Evolutionary conservation across 2,329 filamentous ascomycete genomes (phyloP).

Genomic region (Cladosporium sp.): DNA sequence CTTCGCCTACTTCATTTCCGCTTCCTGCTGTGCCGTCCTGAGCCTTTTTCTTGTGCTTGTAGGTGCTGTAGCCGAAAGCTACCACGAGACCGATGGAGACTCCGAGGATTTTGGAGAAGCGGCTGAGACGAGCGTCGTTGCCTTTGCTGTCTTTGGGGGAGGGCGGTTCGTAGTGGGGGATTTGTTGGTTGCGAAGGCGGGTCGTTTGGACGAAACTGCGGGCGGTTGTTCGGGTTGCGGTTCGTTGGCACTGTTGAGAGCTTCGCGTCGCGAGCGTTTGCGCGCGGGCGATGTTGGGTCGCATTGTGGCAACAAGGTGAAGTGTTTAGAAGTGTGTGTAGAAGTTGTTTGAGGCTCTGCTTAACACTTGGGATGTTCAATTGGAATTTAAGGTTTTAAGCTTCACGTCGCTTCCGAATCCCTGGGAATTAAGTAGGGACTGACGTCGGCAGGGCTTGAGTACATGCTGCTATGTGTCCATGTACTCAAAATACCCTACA

Average conservation of each 20-base stretch:
- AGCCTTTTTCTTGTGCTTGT: constrained; percentile 9
- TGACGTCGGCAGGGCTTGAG: too few relatives aligned
- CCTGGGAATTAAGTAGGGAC: too few relatives aligned
- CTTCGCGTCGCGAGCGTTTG: neutral
- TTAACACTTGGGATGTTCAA: too few relatives aligned
- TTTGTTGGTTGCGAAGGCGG: neutral
- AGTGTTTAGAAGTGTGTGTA: too few relatives aligned
- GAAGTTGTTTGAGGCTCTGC: too few relatives aligned
- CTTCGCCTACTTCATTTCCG: neutral
- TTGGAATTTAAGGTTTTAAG: too few relatives aligned
- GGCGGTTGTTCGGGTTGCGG: neutral
- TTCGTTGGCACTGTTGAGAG: neutral
- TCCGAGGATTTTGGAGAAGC: constrained; percentile 12
- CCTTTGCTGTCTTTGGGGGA: constrained; percentile 12
- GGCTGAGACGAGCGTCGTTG: constrained; percentile 12
- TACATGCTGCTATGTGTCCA: too few relatives aligned
- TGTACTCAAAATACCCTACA: too few relatives aligned
- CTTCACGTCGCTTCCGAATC: too few relatives aligned
- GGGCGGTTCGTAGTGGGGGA: constrained; percentile 11
- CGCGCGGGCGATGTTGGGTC: constrained; percentile 7
- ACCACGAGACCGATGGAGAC: constrained; percentile 1
- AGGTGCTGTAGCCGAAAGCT: constrained; percentile 10
- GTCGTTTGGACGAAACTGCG: neutral
- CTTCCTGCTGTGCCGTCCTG: neutral
- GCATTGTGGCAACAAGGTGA: too few relatives aligned